phyloP scores from a whole-genome alignment of 2,329 filamentous ascomycete species.

The Hortaea sp. region DNA sequence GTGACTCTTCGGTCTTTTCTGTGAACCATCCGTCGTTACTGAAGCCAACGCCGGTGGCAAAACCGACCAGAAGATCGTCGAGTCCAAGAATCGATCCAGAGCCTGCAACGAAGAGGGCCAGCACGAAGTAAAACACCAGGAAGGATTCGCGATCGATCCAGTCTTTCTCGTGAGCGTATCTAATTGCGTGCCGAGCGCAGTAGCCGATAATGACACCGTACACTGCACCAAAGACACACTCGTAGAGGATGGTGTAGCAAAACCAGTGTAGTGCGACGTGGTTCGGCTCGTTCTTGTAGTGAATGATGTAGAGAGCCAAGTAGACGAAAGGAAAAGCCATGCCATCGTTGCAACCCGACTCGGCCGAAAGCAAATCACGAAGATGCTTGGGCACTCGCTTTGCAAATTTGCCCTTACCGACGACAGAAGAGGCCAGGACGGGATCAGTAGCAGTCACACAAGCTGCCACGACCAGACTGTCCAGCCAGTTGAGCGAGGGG shows the following conservation, averaged over 20 bases:
- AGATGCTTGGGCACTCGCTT: constrained; percentile 96
- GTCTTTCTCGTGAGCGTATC: constrained; percentile 70
- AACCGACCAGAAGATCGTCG: constrained; percentile 89
- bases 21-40: constrained; percentile 99
- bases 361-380: constrained; percentile 85
- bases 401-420: constrained; percentile 97
- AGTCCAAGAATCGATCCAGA: constrained; percentile 84
- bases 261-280: constrained; percentile 74
- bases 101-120: constrained; percentile 90
- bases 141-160: constrained; percentile 95
- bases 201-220: constrained; percentile 86
- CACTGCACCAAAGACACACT: constrained; percentile 85
- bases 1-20: constrained; percentile 94
- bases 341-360: constrained; percentile 97
- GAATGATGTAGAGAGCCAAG: constrained; percentile 78
- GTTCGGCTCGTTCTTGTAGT: constrained; percentile 57
- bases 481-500: constrained; percentile 70
- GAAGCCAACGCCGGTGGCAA: constrained; percentile 93
- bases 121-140: constrained; percentile 94
- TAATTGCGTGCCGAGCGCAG: constrained; percentile 80
- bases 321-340: constrained; percentile 99
- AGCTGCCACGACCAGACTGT: constrained; percentile 75
- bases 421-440: constrained; percentile 91
- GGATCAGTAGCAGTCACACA: constrained; percentile 97
- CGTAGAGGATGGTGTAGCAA: constrained; percentile 81